Percentiles rank a stretch among this genome's conserved stretches.
Conservation (phyloP, 129 eudicot genomes). For the Pseudognaphalium luteoalbum region DNA sequence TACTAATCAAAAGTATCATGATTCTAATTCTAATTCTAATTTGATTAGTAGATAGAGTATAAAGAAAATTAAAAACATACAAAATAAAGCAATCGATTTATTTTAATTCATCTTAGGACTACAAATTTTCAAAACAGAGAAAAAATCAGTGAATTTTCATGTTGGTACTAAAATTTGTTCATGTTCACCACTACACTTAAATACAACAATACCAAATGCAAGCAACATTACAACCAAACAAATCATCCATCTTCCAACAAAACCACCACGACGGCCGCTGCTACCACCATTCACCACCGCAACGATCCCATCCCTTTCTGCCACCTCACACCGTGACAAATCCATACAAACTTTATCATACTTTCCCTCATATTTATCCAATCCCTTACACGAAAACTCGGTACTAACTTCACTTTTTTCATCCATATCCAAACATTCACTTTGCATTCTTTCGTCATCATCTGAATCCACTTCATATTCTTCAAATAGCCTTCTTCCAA, state of each 20-base stretch:
- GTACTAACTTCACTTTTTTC: constrained; percentile 27
- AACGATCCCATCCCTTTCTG: background rate
- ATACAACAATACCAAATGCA: constrained; percentile 35
- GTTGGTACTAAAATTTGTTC: constrained; percentile 31
- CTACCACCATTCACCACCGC: constrained; percentile 6
- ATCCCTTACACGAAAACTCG: constrained; percentile 18
- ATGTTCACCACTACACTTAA: constrained; percentile 28
- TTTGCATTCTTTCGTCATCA: background rate
- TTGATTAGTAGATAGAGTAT: too few species aligned
- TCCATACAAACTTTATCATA: background rate
- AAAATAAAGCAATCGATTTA: background rate
- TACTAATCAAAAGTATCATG: background rate
- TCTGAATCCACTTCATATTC: constrained; percentile 19
- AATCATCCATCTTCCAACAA: constrained; percentile 24
- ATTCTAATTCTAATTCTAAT: too few species aligned
- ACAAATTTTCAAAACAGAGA: background rate
- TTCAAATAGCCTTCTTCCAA: constrained; percentile 43
- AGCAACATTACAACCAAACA: constrained; percentile 28
- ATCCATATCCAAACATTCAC: constrained; percentile 26
- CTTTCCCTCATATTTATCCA: constrained; percentile 5
- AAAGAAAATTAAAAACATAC: background rate
- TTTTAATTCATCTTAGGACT: too few species aligned
- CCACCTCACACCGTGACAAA: background rate
- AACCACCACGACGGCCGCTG: background rate
- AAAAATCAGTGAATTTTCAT: background rate